These are phyloP conservation scores for Podospora anserina DNA, from an alignment of 495 filamentous ascomycete genomes.

Conservation along the genomic window DNA sequence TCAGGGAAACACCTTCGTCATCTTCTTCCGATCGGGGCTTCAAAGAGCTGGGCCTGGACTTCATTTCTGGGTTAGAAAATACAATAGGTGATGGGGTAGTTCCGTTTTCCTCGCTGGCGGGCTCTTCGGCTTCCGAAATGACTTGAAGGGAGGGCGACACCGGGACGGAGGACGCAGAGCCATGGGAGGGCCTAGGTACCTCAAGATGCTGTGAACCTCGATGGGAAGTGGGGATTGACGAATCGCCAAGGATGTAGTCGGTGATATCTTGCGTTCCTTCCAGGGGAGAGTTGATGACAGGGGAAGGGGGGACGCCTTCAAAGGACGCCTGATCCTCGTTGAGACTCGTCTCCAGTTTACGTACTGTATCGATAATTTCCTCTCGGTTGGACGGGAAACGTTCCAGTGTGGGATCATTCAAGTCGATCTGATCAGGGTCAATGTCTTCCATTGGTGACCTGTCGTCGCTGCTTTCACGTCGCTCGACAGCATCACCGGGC, in stretches of 20 bases:
- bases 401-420: conserved; percentile 51
- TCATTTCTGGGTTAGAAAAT: conserved; percentile 21
- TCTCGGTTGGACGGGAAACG: conserved; percentile 49
- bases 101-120: conserved; percentile 16
- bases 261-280: conserved; percentile 29
- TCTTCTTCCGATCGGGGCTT: conserved; percentile 24
- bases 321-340: conserved; percentile 42
- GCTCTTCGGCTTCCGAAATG: conserved; percentile 29
- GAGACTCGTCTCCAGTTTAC: conserved; percentile 45
- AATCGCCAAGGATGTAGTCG: conserved; percentile 17
- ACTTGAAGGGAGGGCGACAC: conserved; percentile 30
- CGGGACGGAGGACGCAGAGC: conserved; percentile 24
- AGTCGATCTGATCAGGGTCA: conserved; percentile 33
- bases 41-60: conserved; percentile 14
- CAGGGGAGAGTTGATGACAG: conserved; percentile 30
- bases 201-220: conserved; percentile 19
- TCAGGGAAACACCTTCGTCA: conserved; percentile 33
- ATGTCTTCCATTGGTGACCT: conserved; percentile 14
- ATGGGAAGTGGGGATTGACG: conserved; percentile 14
- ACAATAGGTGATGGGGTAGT: conserved; percentile 13
- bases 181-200: conserved; percentile 19
- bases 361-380: conserved; percentile 46
- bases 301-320: conserved; percentile 36
- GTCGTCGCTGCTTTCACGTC: conserved; percentile 11
- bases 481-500: conserved; percentile 19